Base-by-base conservation (phyloP, 2,329 filamentous ascomycete species). In the Torrubiella hemipterigena region DNA sequence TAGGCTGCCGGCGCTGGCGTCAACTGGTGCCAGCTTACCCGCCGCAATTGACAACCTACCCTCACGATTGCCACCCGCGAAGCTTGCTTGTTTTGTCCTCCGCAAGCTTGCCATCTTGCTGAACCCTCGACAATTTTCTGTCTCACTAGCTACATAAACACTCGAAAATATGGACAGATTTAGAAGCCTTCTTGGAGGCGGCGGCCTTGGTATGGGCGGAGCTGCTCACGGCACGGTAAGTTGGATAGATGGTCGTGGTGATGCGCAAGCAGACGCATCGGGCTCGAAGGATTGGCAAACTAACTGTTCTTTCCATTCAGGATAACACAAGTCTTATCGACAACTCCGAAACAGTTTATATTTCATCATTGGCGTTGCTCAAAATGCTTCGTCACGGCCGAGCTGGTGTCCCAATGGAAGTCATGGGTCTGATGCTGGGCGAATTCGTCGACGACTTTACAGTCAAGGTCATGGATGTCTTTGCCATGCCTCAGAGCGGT, bases 391-490 rank as follows among this genome's bases (percentile, higher is more conserved):
- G 91, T 55, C 91, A 98, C 61, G 91, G 91, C 42, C 81, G 91
- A 44, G 91, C 91, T 24, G 91, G 91, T 65, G 91, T 98, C 43
- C 91, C 91, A 14, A 98, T 98, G 91, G 91, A 98, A 69, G 91
- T 98, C 56, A 98, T 98, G 91, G 91, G 91, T 40, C 67, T 98
- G 55, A 98, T 98, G 91, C 63, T 96, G 49, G 91, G 91, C 56
- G 91, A 96, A 58, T 96, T 98, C 47, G 89, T 98, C 37, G 91
- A 98, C 52, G 91, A 96, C 63, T 98, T 95, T 62, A 98, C 91
- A 37, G 91, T 98, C 40, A 81, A 89, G 44, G 91, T 98, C 11
- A 89, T 96, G 44, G 91, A 98, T 59, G 91, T 98, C 17, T 98
- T 98, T 59, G 91, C 91, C 38, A 98, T 98, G 91, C 91, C 91